A percentile compares a stretch with the other conserved stretches of the same genome.
phyloP scores from a whole-genome alignment of 2,329 filamentous ascomycete species.

The Pseudogymnoascus sp. region DNA sequence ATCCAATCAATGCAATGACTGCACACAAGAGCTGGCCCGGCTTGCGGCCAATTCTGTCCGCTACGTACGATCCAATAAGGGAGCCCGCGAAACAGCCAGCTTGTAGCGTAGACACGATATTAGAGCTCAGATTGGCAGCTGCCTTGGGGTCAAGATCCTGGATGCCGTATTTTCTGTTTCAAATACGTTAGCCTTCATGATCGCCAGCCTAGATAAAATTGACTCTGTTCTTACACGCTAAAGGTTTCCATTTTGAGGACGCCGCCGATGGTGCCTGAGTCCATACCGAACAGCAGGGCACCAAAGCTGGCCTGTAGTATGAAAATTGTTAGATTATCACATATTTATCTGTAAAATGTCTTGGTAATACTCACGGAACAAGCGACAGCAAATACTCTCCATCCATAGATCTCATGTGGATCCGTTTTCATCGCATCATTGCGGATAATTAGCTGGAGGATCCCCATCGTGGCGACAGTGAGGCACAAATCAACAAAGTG shows the following conservation, averaged over 20 bases:
- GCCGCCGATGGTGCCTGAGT: constrained; percentile 23
- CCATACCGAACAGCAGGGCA: constrained; percentile 21
- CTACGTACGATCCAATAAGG: neutral
- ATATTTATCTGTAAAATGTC: neutral
- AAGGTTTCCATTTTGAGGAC: constrained; percentile 14
- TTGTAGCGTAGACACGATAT: constrained; percentile 58
- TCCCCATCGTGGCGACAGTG: neutral
- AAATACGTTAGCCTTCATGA: neutral
- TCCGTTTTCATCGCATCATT: constrained; percentile 12
- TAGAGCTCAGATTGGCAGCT: neutral
- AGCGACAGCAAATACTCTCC: constrained; percentile 9
- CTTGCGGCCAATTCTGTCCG: neutral
- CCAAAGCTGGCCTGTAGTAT: constrained; percentile 14
- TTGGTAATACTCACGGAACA: neutral
- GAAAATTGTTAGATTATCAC: neutral
- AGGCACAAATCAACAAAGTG: neutral
- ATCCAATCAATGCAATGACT: constrained; percentile 49
- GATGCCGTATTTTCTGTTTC: neutral
- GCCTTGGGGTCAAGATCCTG: neutral
- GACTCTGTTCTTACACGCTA: neutral
- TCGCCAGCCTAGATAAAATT: neutral
- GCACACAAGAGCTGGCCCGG: constrained; percentile 45
- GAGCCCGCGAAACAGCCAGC: constrained; percentile 52
- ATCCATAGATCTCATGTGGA: constrained; percentile 11
- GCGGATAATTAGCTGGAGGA: constrained; percentile 9